These are phyloP conservation scores for Cladochytrium replicatum DNA, from an alignment of 192 early-diverging fungal genomes.

Conservation along the genomic window DNA sequence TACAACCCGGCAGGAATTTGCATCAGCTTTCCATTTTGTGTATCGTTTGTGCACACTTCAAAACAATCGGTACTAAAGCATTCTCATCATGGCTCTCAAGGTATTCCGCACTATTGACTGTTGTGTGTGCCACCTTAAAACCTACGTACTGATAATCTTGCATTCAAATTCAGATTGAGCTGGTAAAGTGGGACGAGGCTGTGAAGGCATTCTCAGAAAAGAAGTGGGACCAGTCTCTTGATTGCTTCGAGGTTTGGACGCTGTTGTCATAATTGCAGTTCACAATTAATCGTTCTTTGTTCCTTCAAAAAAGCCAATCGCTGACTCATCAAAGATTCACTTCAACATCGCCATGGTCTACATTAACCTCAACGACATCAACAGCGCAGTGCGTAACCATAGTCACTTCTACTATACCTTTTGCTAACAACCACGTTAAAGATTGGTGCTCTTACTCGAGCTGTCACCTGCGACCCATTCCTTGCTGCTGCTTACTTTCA, in stretches of 20 bases:
- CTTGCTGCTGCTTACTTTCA: conserved; percentile 89
- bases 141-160: too few species aligned
- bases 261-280: background rate
- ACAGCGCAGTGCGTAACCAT: conserved; percentile 65
- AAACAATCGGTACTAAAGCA: too few species aligned
- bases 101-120: too few species aligned
- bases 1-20: too few species aligned
- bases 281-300: background rate
- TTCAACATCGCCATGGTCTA: conserved; percentile 89
- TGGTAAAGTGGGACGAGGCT: conserved; percentile 75
- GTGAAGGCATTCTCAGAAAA: conserved; percentile 44
- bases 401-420: background rate
- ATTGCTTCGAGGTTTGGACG: conserved; percentile 17
- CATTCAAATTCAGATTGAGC: too few species aligned
- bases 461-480: conserved; percentile 74
- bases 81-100: too few species aligned
- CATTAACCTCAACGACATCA: conserved; percentile 60
- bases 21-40: too few species aligned
- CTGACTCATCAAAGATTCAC: conserved; percentile 87
- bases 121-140: too few species aligned
- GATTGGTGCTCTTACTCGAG: conserved; percentile 63
- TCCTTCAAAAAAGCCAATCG: conserved; percentile 60
- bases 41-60: too few species aligned
- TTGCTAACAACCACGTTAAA: conserved; percentile 18
- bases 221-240: conserved; percentile 6